These are phyloP conservation scores for Orbilia blumenaviensis DNA, from an alignment of 2,329 filamentous ascomycete species.

Conservation along the genomic window DNA sequence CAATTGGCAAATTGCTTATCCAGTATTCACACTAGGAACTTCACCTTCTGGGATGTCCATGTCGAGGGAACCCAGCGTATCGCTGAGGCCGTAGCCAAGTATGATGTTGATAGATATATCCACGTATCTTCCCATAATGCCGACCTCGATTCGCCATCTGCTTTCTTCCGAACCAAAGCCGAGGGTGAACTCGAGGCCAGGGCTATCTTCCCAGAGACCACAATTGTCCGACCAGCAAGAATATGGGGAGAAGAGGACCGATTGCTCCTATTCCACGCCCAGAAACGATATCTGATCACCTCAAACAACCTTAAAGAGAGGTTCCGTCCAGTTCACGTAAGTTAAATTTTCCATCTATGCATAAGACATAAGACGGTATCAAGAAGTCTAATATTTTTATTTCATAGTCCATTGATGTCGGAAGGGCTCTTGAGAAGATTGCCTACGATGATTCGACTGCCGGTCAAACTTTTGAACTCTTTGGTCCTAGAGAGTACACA, in stretches of 20 bases:
- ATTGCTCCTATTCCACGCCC: slow-evolving; percentile 84
- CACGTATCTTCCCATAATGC: slow-evolving; percentile 97
- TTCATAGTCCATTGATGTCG: slow-evolving; percentile 84
- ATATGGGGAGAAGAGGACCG: slow-evolving; percentile 96
- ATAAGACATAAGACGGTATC: not conserved
- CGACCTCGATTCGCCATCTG: slow-evolving; percentile 78
- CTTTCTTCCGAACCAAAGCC: slow-evolving; percentile 92
- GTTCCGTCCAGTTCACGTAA: slow-evolving; percentile 88
- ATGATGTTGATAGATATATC: slow-evolving; percentile 95
- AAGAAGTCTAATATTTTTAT: slow-evolving; percentile 31
- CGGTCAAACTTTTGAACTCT: slow-evolving; percentile 91
- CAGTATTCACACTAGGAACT: slow-evolving; percentile 75
- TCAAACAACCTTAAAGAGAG: slow-evolving; percentile 93
- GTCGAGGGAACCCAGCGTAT: slow-evolving; percentile 93
- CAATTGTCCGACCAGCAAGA: slow-evolving; percentile 91
- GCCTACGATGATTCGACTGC: slow-evolving; percentile 89
- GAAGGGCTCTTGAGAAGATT: slow-evolving; percentile 86
- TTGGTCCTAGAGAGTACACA: slow-evolving; percentile 90
- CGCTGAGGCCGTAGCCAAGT: slow-evolving; percentile 92
- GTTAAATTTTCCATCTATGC: slow-evolving; percentile 54
- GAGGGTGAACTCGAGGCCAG: slow-evolving; percentile 82
- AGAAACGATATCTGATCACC: slow-evolving; percentile 81
- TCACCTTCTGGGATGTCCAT: slow-evolving; percentile 89
- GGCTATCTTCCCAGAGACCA: slow-evolving; percentile 93
- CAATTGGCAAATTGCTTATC: slow-evolving; percentile 6